Conservation (phyloP, 164 flowering plant species). For the Magnolia officinalis region DNA sequence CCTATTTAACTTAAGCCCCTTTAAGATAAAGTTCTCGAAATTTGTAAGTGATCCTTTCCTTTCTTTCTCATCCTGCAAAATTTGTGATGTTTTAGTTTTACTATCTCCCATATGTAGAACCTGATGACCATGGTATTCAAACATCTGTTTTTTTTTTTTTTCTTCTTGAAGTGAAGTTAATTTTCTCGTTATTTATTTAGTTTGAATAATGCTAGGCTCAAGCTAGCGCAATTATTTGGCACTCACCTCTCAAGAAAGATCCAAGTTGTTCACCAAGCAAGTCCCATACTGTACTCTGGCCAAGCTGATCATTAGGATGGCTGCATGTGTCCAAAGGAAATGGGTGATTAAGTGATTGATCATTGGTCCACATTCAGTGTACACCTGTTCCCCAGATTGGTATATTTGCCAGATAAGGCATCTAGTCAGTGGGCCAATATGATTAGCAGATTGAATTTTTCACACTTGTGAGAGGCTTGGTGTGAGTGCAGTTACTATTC, state of each 20-base stretch:
- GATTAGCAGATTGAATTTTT: background rate
- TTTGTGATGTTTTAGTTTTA: background rate
- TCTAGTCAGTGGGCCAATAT: background rate
- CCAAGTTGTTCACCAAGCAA: background rate
- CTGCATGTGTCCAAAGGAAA: no score
- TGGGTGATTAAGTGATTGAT: background rate
- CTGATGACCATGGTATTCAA: background rate
- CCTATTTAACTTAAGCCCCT: constrained; percentile 66
- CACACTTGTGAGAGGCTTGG: background rate
- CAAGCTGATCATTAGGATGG: no score
- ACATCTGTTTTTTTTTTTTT: background rate
- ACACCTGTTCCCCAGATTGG: background rate
- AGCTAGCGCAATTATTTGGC: background rate
- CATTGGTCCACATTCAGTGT: background rate
- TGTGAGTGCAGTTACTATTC: background rate
- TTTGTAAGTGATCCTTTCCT: background rate
- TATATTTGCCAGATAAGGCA: no score
- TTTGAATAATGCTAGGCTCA: background rate
- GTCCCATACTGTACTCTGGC: background rate
- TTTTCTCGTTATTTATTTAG: no score
- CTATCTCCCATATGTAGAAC: background rate
- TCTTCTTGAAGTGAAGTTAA: no score
- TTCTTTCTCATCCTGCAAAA: background rate
- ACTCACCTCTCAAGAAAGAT: no score
- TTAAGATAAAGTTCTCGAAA: constrained; percentile 21